Evolutionary conservation across 176 grass and related monocot species (phyloP).

Genomic region (Neostapfia colusana): DNA sequence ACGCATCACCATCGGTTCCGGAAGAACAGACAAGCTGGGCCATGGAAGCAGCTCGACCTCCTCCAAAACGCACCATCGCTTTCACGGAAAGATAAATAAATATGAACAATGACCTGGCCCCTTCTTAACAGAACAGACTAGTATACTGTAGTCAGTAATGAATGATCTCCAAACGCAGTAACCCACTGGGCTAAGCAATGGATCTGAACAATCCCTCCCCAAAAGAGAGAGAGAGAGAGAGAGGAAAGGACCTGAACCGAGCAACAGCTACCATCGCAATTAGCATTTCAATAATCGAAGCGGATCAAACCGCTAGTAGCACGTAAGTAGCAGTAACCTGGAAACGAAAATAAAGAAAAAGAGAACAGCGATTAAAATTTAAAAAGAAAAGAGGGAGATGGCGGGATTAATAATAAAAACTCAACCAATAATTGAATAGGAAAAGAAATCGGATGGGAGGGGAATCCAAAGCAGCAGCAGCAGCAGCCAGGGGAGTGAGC

Average conservation of each 20-base stretch:
- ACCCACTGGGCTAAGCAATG: slow-evolving; percentile 22
- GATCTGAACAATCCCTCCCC: background rate
- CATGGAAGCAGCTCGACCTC: background rate
- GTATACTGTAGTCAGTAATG: background rate
- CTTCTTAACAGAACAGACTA: too few relatives aligned
- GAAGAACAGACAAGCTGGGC: background rate
- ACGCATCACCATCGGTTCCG: background rate
- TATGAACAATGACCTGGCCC: background rate
- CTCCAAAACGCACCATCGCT: background rate
- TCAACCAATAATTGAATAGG: background rate
- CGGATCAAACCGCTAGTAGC: too few relatives aligned
- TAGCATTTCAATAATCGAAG: background rate
- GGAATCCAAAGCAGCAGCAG: slow-evolving; percentile 35
- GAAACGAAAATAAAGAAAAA: background rate
- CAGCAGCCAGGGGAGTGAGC: too few relatives aligned
- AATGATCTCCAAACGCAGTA: slow-evolving; percentile 25
- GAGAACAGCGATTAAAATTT: background rate
- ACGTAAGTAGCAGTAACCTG: background rate
- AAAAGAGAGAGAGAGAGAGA: too few relatives aligned
- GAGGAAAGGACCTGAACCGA: slow-evolving; percentile 11
- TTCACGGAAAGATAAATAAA: background rate
- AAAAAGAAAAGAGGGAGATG: background rate
- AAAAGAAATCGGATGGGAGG: slow-evolving; percentile 20
- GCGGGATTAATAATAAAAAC: too few relatives aligned
- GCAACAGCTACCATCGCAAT: background rate